These are phyloP conservation scores for Plantago coronopus DNA, from an alignment of 305 asterid species.

Conservation along the genomic window DNA sequence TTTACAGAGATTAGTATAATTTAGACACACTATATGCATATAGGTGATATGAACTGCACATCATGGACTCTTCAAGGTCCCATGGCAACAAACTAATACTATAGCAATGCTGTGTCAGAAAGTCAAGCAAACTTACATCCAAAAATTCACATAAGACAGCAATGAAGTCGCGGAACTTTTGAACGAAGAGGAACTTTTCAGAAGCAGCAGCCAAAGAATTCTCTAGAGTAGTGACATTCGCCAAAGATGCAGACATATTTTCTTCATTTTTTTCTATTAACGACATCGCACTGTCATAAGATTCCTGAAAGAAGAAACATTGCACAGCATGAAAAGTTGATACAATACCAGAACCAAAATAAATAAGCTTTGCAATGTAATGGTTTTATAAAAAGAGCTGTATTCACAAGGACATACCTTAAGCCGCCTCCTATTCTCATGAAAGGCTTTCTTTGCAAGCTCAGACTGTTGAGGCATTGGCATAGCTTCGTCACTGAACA, in stretches of 20 bases:
- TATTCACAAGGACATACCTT: slow-evolving; percentile 42
- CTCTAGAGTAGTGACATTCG: slow-evolving; percentile 62
- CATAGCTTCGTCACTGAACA: slow-evolving; percentile 41
- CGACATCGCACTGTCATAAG: slow-evolving; percentile 57
- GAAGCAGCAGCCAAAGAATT: slow-evolving; percentile 72
- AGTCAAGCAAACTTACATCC: slow-evolving; percentile 63
- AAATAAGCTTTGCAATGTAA: too few species aligned
- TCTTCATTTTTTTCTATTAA: slow-evolving; percentile 63
- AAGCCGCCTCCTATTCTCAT: slow-evolving; percentile 55
- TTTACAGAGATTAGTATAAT: too few species aligned
- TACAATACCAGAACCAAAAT: slow-evolving; percentile 14
- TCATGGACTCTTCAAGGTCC: too few species aligned
- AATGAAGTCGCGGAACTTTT: slow-evolving; percentile 93
- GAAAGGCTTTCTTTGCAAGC: slow-evolving; percentile 66
- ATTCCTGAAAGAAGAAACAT: slow-evolving; percentile 50
- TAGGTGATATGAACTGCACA: too few species aligned
- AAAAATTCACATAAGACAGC: slow-evolving; percentile 87
- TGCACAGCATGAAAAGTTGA: slow-evolving; percentile 8
- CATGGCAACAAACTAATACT: slow-evolving; percentile 8
- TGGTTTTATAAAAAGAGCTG: too few species aligned
- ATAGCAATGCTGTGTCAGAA: slow-evolving; percentile 15
- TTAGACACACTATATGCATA: too few species aligned
- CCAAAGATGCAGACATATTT: slow-evolving; percentile 65
- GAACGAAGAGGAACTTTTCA: slow-evolving; percentile 97
- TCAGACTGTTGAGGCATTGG: slow-evolving; percentile 75